These are phyloP conservation scores for Hagleromyces aurorensis DNA, from an alignment of 805 yeast species.

Conservation along the genomic window DNA sequence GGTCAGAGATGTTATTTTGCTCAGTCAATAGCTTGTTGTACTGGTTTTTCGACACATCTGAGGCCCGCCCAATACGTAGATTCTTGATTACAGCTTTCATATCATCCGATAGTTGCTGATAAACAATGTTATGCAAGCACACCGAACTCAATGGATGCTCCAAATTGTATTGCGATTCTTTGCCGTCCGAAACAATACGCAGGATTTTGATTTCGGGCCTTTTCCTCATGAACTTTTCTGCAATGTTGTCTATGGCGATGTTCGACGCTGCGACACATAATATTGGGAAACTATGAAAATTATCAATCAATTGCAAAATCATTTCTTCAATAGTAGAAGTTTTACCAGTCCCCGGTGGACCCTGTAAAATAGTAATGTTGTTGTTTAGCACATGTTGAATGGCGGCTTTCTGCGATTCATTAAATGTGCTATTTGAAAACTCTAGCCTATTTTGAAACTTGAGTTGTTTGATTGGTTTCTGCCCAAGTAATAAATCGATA, in stretches of 20 bases:
- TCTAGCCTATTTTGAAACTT: constrained; percentile 47
- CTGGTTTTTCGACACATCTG: constrained; percentile 37
- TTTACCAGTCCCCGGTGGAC: constrained; percentile 81
- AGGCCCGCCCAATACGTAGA: constrained; percentile 36
- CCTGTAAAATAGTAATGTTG: constrained; percentile 53
- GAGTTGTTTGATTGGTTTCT: constrained; percentile 47
- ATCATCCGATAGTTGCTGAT: constrained; percentile 40
- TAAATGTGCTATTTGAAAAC: constrained; percentile 42
- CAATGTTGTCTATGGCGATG: constrained; percentile 69
- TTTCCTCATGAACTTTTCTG: constrained; percentile 51
- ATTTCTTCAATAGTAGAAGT: constrained; percentile 65
- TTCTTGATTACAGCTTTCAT: constrained; percentile 38
- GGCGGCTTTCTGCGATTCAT: constrained; percentile 52
- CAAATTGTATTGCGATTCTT: constrained; percentile 51
- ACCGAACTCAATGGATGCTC: constrained; percentile 51
- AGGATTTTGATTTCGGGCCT: constrained; percentile 43
- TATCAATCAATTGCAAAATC: constrained; percentile 46
- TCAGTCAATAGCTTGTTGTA: constrained; percentile 43
- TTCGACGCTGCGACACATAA: constrained; percentile 71
- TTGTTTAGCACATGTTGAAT: constrained; percentile 44
- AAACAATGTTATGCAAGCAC: constrained; percentile 56
- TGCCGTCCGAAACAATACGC: constrained; percentile 51
- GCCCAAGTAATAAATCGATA: constrained; percentile 46
- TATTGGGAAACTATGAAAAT: constrained; percentile 51
- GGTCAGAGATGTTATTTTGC: constrained; percentile 39